Evolutionary conservation across 805 yeast species (phyloP), one percentile per base, ranked within the genome.

Genomic region (Sugiyamaella floridensis): DNA sequence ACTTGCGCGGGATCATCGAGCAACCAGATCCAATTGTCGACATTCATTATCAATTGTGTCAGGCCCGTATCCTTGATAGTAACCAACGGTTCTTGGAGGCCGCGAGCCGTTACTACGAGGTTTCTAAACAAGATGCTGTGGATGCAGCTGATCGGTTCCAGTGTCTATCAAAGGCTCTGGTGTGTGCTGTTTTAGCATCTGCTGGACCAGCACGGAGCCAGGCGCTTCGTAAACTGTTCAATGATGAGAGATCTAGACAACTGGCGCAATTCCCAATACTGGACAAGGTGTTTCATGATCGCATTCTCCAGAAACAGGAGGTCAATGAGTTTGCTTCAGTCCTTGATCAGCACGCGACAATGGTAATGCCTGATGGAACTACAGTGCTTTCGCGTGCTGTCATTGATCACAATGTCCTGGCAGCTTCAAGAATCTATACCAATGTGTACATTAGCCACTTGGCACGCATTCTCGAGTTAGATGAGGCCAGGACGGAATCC

Each of bases 321-420:
- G 58, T 64, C 14, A 46, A 48, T 40, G 49, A 50, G 41, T 63
- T 64, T 42, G 45, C 60, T 4, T 40, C 46, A 10, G 45, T 47
- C 28, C 52, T 63, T 40, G 47, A 52, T 10, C 52, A 54, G 12
- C 65, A 61, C 42, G 63, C 58, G 32, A 20, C 47, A 42, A 60
- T 60, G 11, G 34, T 16, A n/a, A 28, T 55, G 37, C 51, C 60
- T 2, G 61, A 60, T 32, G 66, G 63, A 12, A 55, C 58, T n/a
- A 62, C 67, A 15, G 67, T 61, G 3, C 55, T 67, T 18, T 54
- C 55, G 34, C 37, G 61, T 22, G 67, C 71, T 1, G 60, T 67
- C n/a, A 58, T 63, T 19, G 69, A 66, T 48, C 71, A 67, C 53
- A 67, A 67, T 49, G 59, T 67, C 28, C 54, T 62, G 22, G 64